Evolutionary conservation across 768 basidiomycete species (phyloP), one percentile per base, ranked within the genome.

Genomic region (Hypholoma sublateritium): DNA sequence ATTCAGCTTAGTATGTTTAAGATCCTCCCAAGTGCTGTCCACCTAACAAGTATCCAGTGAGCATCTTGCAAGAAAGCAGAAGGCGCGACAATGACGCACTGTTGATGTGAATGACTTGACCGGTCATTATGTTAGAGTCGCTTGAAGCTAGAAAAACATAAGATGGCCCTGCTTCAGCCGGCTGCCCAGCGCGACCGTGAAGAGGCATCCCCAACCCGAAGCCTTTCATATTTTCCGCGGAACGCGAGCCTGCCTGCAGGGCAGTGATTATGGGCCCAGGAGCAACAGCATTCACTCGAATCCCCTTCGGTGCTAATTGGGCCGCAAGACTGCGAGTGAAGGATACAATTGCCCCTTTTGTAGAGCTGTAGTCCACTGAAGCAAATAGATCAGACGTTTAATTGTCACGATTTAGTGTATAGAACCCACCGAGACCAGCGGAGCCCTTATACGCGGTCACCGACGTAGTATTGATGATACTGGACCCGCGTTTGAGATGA

Each of bases 391-490:
- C 36, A 17, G 35, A 32, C 5, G 5, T 32, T 32, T 32, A n/a
- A 41, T 72, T 55, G 69, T 72, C 41, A 50, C 37, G 21, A 13
- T 39, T 24, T 44, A 63, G 63, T 22, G 57, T 39, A 54, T 50
- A 22, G 2, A n/a, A 39, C 63, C 16, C 60, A 69, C 72, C 60
- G 25, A 74, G 63, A 34, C 65, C 61, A 22, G 45, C 56, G 5
- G 70, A 74, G 11, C 71, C 73, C 55, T 71, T 75, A 67, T 80
- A 81, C 13, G 80, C 80, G 0, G 82, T 83, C 25, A 87, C 84
- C 5, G 78, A 80, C 4, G 84, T 78, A 5, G 84, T 83, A 67
- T 85, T 84, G 74, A 88, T 81, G 65, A 87, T 86, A 28, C 73
- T 72, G 2, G 77, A 70, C 1, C 86, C 84, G 41, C 81, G 78